phyloP scores from a whole-genome alignment of 257 asterid species.

The Catharanthus roseus region DNA sequence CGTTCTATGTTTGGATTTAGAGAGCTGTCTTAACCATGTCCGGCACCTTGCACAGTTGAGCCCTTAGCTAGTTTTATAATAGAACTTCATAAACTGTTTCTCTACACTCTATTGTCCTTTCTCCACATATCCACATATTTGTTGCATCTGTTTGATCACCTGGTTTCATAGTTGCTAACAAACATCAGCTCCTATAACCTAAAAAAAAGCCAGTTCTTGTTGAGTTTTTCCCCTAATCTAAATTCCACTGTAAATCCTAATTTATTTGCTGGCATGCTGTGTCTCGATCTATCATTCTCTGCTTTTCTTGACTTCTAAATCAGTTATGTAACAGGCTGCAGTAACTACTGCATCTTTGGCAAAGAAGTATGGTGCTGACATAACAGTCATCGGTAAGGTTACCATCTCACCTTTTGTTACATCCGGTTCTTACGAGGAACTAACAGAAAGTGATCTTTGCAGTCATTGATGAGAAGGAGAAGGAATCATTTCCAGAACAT shows the following conservation, averaged over 20 bases:
- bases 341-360: slow-evolving; percentile 91
- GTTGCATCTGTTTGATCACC: not conserved
- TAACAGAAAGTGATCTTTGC: slow-evolving; percentile 31
- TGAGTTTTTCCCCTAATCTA: no score
- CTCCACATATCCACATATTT: no score
- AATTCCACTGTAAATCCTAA: not conserved
- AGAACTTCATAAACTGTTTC: not conserved
- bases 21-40: no score
- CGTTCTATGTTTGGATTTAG: no score
- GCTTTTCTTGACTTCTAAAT: not conserved
- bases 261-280: not conserved
- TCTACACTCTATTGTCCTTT: not conserved
- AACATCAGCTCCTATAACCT: not conserved
- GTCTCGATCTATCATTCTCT: not conserved
- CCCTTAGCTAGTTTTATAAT: not conserved
- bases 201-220: no score
- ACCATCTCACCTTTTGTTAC: slow-evolving; percentile 7
- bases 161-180: not conserved
- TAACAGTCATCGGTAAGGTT: slow-evolving; percentile 80
- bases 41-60: not conserved
- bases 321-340: slow-evolving; percentile 51
- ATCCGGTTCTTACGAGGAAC: not conserved
- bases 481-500: slow-evolving; percentile 70
- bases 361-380: slow-evolving; percentile 94
- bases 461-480: slow-evolving; percentile 90